A percentile compares a stretch with the other conserved stretches of the same genome.
These are phyloP conservation scores for Solanum hybrid DNA, from an alignment of 305 asterid species.

Conservation along the genomic window DNA sequence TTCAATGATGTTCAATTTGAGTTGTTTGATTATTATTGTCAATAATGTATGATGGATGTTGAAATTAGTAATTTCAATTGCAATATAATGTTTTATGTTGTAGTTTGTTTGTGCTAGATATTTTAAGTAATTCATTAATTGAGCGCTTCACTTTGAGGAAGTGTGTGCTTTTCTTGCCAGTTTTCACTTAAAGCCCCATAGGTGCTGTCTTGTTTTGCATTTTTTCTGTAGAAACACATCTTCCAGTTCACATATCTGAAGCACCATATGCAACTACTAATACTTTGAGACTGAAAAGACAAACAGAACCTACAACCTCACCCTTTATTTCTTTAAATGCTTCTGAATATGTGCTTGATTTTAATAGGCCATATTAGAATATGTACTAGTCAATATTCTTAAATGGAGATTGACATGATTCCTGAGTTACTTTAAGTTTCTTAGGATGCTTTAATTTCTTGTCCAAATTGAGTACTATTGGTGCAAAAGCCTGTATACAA, in stretches of 20 bases:
- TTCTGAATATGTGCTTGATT: not conserved
- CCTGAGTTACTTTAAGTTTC: not conserved
- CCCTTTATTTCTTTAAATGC: not conserved
- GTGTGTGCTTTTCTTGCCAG: not conserved
- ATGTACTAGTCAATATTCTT: not conserved
- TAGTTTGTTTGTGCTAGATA: not conserved
- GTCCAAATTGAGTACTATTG: not conserved
- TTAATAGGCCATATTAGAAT: not conserved
- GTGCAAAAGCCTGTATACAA: not conserved
- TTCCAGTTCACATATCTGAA: not conserved
- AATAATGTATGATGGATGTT: not conserved
- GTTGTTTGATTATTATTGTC: not conserved
- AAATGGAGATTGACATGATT: not conserved
- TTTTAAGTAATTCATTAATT: not conserved
- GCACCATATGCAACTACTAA: not conserved
- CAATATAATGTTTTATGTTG: not conserved
- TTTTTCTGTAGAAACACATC: not conserved
- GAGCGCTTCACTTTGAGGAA: not conserved
- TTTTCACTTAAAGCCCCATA: not conserved
- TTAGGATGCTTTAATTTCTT: not conserved
- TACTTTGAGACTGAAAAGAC: not conserved
- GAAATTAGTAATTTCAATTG: not conserved
- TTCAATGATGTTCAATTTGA: not conserved
- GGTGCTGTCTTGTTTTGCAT: not conserved
- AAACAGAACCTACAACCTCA: not conserved